A percentile compares a stretch with the other conserved stretches of the same genome.
phyloP scores from a whole-genome alignment of 78 protist genomes.

The Tieghemostelium lacteum region DNA sequence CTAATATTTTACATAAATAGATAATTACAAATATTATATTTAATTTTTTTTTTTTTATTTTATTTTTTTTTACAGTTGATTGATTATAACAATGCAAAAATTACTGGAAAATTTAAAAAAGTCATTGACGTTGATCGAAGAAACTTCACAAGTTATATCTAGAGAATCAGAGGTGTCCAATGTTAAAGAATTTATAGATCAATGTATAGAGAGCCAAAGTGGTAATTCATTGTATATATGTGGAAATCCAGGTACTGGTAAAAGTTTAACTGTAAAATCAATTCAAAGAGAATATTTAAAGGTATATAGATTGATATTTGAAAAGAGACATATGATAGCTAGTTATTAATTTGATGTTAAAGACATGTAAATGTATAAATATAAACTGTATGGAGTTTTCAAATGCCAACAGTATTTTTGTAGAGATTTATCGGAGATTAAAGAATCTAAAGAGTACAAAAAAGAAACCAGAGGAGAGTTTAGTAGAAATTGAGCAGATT shows the following conservation, averaged over 20 bases:
- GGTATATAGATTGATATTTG: neutral
- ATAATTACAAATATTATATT: too few relatives aligned
- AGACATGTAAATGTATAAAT: conserved; percentile 18
- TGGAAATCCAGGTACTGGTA: conserved; percentile 72
- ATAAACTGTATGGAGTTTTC: conserved; percentile 44
- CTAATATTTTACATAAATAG: too few relatives aligned
- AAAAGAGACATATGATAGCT: too few relatives aligned
- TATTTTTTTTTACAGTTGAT: too few relatives aligned
- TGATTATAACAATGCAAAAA: too few relatives aligned
- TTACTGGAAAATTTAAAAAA: neutral
- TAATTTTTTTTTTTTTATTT: too few relatives aligned
- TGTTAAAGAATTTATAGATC: neutral
- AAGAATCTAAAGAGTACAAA: conserved; percentile 2
- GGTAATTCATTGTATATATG: conserved; percentile 46
- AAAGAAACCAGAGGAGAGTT: neutral
- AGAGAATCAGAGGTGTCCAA: conserved; percentile 1
- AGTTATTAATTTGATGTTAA: neutral
- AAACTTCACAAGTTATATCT: neutral
- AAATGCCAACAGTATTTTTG: conserved; percentile 21
- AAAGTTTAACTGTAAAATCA: conserved; percentile 21
- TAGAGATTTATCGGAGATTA: conserved; percentile 10
- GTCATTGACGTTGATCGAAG: neutral
- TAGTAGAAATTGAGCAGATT: neutral
- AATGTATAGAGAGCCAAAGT: neutral
- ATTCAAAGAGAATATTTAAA: neutral